phyloP scores from a whole-genome alignment of 1,139 yeast species.

The Protomyces inundatus region DNA sequence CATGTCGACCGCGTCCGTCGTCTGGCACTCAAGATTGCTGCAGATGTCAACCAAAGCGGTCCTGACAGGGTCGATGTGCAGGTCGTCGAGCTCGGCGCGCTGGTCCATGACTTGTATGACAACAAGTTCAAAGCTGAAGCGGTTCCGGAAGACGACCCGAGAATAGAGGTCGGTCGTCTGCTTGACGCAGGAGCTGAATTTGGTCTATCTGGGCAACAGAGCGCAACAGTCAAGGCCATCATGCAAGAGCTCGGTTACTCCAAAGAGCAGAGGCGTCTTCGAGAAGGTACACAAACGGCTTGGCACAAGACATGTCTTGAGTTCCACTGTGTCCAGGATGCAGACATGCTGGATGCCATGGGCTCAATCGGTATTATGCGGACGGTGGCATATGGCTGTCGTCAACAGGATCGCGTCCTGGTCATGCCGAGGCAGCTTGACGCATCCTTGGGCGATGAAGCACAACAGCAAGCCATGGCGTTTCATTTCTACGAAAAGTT shows the following conservation, averaged over 20 bases:
- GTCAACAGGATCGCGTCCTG: background rate
- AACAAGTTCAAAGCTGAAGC: conserved; percentile 37
- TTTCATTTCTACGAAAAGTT: conserved; percentile 39
- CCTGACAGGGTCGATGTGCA: conserved; percentile 31
- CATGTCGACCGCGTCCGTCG: conserved; percentile 13
- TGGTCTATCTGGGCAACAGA: conserved; percentile 29
- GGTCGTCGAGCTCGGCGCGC: conserved; percentile 40
- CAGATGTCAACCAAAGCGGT: background rate
- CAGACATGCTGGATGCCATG: conserved; percentile 42
- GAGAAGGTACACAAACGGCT: conserved; percentile 35
- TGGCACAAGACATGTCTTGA: conserved; percentile 37
- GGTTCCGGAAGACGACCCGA: conserved; percentile 26
- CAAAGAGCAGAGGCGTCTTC: conserved; percentile 32
- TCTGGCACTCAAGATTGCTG: conserved; percentile 8
- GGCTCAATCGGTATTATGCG: conserved; percentile 41
- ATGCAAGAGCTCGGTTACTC: conserved; percentile 38
- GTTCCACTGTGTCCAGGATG: conserved; percentile 41
- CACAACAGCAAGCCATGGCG: background rate
- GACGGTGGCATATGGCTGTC: conserved; percentile 39
- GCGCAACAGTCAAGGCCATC: conserved; percentile 34
- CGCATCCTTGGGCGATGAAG: background rate
- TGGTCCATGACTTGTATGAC: conserved; percentile 41
- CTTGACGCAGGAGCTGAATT: conserved; percentile 31
- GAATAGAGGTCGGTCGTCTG: conserved; percentile 15
- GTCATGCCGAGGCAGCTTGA: background rate